Evolutionary conservation across 257 asterid species (phyloP).

Genomic region (Solanum etuberosum): DNA sequence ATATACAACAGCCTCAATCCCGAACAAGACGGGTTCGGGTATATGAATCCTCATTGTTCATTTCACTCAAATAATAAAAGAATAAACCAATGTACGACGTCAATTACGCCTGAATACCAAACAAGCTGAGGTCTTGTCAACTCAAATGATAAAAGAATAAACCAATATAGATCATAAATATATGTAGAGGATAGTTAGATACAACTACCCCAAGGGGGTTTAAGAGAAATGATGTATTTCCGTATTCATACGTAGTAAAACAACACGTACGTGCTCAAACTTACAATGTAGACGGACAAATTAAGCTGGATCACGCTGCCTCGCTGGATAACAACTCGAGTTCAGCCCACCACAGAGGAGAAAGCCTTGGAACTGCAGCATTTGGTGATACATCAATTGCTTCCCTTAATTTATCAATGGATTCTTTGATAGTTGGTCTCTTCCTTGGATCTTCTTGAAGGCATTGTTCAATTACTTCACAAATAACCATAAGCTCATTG

Average conservation of each 20-base stretch:
- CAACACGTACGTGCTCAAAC: not conserved
- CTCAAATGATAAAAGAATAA: not conserved
- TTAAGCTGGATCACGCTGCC: constrained; percentile 27
- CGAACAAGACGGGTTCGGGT: not conserved
- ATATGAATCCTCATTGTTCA: not conserved
- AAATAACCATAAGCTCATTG: constrained; percentile 46
- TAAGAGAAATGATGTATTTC: not conserved
- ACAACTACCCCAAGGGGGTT: not conserved
- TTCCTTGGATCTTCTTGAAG: constrained; percentile 31
- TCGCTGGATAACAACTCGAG: constrained; percentile 87
- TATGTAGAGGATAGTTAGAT: not conserved
- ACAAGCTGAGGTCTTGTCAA: not conserved
- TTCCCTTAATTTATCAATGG: constrained; percentile 31
- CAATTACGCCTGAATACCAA: not conserved
- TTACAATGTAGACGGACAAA: not conserved
- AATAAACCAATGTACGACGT: not conserved
- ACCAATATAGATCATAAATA: not conserved
- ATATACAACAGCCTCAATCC: not conserved
- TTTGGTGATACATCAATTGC: constrained; percentile 55
- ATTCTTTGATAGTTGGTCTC: constrained; percentile 58
- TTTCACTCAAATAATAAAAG: not conserved
- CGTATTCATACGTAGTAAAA: not conserved
- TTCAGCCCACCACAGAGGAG: constrained; percentile 99
- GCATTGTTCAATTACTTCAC: constrained; percentile 67
- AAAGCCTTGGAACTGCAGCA: constrained; percentile 70